phyloP scores from a whole-genome alignment of 306 rosid species.

The Gillenia trifoliata region DNA sequence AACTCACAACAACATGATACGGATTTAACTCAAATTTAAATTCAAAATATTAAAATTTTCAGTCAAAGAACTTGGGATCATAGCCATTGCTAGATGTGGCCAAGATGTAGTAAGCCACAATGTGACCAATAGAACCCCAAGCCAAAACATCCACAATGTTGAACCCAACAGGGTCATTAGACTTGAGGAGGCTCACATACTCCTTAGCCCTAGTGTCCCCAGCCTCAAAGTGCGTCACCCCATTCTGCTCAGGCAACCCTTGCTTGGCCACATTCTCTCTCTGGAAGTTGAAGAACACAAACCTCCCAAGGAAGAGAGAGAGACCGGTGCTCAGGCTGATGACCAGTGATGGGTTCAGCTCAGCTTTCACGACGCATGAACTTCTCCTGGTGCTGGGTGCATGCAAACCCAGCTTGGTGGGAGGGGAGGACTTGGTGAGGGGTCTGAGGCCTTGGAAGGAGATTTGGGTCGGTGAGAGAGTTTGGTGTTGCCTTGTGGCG shows the following conservation, averaged over 20 bases:
- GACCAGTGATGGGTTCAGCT: slow-evolving; percentile 64
- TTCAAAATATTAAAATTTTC: background rate
- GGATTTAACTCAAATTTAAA: background rate
- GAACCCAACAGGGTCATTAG: slow-evolving; percentile 99
- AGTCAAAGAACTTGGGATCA: slow-evolving; percentile 71
- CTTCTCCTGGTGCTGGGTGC: slow-evolving; percentile 21
- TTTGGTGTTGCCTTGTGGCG: slow-evolving; percentile 21
- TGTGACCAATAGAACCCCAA: slow-evolving; percentile 94
- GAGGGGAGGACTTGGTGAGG: slow-evolving; percentile 14
- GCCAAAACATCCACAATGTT: slow-evolving; percentile 93
- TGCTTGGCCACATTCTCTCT: slow-evolving; percentile 96
- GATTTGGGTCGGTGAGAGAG: slow-evolving; percentile 38
- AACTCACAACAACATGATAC: background rate
- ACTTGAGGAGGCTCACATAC: slow-evolving; percentile 82
- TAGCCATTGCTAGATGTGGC: slow-evolving; percentile 98
- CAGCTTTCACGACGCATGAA: slow-evolving; percentile 46
- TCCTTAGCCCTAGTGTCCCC: slow-evolving; percentile 91
- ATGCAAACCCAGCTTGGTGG: slow-evolving; percentile 6
- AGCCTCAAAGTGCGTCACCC: slow-evolving; percentile 85
- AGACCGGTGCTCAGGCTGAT: slow-evolving; percentile 97
- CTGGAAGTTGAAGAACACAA: slow-evolving; percentile 97
- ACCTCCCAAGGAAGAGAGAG: slow-evolving; percentile 83
- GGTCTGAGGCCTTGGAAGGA: slow-evolving; percentile 73
- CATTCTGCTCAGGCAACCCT: slow-evolving; percentile 89
- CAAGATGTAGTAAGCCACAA: slow-evolving; percentile 83